Evolutionary conservation across 441 rosid species (phyloP), one percentile per base, ranked within the genome.

Genomic region (Eruca vesicaria): DNA sequence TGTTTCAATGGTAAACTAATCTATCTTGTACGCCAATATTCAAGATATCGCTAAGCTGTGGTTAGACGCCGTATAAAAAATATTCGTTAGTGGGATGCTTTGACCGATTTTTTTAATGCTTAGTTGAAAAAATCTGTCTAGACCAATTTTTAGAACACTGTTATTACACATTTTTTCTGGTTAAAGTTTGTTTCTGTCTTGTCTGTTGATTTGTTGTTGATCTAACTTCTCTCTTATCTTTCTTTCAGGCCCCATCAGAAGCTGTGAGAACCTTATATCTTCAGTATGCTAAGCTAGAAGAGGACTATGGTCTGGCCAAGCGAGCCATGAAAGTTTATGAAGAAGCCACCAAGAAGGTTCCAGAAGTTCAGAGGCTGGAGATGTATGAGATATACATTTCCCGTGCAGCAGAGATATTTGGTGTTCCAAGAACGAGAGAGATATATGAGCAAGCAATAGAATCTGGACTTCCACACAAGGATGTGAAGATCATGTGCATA

Each of bases 261-360:
- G 83, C 85, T 23, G 96, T 90, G 18, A 95, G 92, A 75, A 93
- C 96, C 15, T 76, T 92, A 63, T 92, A 84, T 81, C 98, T 92
- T 77, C 96, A 92, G 80, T 95, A 90, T 79, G 98, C 98, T 26
- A 92, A 95, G 83, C 83, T 95, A 60, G 99, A 95, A 78, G 97
- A 90, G 35, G 35, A 32, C 7, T 32, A 32, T 32, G 35, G 35
- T 32, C 35, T 32, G 35, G 35, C 35, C 35, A 32, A 32, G 9
- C 9, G 35, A 32, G 35, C 35, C 9, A 32, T 32, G 35, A 32
- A 32, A 32, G 35, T 32, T 6, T 6, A 32, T 32, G 35, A 32
- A 32, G 35, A 6, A 32, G 35, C 35, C 9, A 32, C 9, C 35
- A 32, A 6, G 7, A 32, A 32, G 9, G 35, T 32, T 32, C 9